Base-by-base conservation (phyloP, 805 yeast species). In the Cyberlindnera americana region DNA sequence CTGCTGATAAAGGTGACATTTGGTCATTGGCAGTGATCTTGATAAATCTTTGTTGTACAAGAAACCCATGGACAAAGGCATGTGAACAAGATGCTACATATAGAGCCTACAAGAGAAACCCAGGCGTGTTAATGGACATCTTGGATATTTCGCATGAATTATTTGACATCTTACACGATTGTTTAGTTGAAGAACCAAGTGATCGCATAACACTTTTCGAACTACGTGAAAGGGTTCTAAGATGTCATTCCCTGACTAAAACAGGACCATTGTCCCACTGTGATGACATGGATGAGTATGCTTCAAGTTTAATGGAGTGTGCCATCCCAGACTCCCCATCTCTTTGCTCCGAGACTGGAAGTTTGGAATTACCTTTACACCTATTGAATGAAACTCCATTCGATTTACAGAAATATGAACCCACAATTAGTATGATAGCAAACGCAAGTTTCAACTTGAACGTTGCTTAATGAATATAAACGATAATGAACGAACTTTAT, bases 51-150 rank as follows among this genome's bases (percentile, higher is more conserved):
- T 73, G 86, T 10, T 85, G 95, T 49, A 81, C 85, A 29, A 73
- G 95, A 59, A 90, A 89, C 54, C 96, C 96, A 21, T 89, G 96
- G 96, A 75, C 86, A 36, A 78, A 81, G 50, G 95, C 95, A 10
- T 73, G 82, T 37, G 65, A 77, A 28, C 56, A 73, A 31, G 88
- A 81, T 53, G 64, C 72, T 28, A 75, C 95, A 0, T 89, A 83
- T 62, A 67, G 67, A 43, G 80, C 78, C 19, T 90, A 73, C 59
- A 67, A 77, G 25, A 65, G 72, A 35, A 76, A 78, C 47, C 70
- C 77, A 11, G 53, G 61, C 10, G 72, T 87, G 5, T 65, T 89
- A 40, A 61, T 69, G 54, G 72, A 75, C 39, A 87, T 89, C 22
- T 64, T 89, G 47, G 95, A 96, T 28, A 73, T 89, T 6, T 80